Base-by-base conservation (phyloP, 805 yeast genomes). In the Lachancea thermotolerans region DNA sequence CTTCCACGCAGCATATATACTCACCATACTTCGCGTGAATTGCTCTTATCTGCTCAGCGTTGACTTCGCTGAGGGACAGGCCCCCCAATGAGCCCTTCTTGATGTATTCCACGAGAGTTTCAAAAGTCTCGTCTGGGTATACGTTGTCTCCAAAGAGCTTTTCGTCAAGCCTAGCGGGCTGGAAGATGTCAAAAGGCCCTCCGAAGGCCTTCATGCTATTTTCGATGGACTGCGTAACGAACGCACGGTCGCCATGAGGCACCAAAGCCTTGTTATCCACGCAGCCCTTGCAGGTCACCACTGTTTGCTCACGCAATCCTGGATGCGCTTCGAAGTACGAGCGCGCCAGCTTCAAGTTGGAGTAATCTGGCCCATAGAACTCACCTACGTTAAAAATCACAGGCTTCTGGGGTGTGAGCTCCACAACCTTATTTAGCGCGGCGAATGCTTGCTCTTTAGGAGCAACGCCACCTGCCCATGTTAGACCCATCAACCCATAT, bases 401-500 rank as follows among this genome's bases (percentile, higher is more conserved):
- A 10, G 63, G 77, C 69, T 49, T 79, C 71, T 48, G 61, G 56
- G 64, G 71, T 35, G 64, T 58, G 8, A 56, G 33, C 27, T 71
- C 68, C 28, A 78, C 60, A 25, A 83, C 81, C 31, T 69, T 66
- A 46, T 77, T 71, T 59, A 88, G 68, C 2, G 77, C 65, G 10
- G 66, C 75, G 48, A 79, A 69, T 2, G 85, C 79, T 43, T 71
- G 68, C 15, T 73, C 78, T 42, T 71, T 61, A 7, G 82, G 73
- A 30, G 74, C 62, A 30, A 86, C 87, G 0, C 55, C 60, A 0
- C 81, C 75, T 34, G 73, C 71, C 86, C 85, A 79, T 1, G 95
- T 85, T 60, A 85, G 71, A 45, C 83, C 77, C 96, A 89, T 86
- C 50, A 87, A 72, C 37, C 96, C 96, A 53, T 75, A 79, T 37